Evolutionary conservation across 2,329 filamentous ascomycete genomes (phyloP), one percentile per base, ranked within the genome.

Genomic region (Ambrosiella beaveri): DNA sequence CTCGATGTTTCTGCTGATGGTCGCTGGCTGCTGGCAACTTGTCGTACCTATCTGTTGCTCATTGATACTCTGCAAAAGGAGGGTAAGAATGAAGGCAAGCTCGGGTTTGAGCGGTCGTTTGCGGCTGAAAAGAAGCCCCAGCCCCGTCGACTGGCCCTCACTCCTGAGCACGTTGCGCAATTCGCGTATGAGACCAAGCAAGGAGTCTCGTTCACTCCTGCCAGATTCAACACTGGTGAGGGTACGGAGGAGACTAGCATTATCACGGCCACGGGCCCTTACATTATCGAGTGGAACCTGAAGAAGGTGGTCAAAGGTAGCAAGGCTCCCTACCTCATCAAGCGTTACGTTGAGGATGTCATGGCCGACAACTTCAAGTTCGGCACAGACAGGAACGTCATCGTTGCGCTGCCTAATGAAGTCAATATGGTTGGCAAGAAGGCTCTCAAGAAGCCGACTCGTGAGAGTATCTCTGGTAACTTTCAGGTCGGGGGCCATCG

Each of bases 291-390:
- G 54, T 98, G 93, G 93, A 91, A 83, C 67, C 70, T 98, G 69
- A 93, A 89, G 77, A 95, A 95, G 75, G 79, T 97, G 0, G 70
- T 96, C 12, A 77, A 77, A 19, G 88, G 87, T 56, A 79, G 79
- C 63, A 93, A 90, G 70, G 86, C 93, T 61, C 85, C 91, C 0
- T 98, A 98, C 73, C 86, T 84, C 64, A 97, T 98, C 76, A 96
- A 97, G 76, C 85, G 93, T 13, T 98, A 98, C 68, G 79, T 82
- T 0, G 93, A 98, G 66, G 86, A 95, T 62, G 89, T 98, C 67
- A 96, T 94, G 76, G 93, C 93, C 3, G 93, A 98, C 69, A 95
- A 98, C 69, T 98, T 98, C 81, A 89, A 93, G 66, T 98, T 89
- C 66, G 91, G 91, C 52, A 90, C 85, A 4, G 93, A 98, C 70